Evolutionary conservation across 495 filamentous ascomycete genomes (phyloP).

Genomic region (Ascodesmis nigricans): DNA sequence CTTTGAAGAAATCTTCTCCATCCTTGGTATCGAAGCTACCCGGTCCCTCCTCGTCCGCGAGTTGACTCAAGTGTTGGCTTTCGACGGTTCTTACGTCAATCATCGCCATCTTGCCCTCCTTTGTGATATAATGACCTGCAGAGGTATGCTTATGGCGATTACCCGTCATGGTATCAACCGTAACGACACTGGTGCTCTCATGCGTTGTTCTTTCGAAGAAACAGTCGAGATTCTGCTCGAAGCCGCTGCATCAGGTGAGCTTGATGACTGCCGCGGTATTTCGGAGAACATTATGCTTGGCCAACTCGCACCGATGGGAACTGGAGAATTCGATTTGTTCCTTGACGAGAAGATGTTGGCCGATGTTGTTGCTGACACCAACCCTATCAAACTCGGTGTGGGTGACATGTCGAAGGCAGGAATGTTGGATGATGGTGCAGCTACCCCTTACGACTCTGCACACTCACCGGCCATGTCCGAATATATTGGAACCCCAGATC

Average conservation of each 20-base stretch:
- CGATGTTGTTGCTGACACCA: constrained; percentile 79
- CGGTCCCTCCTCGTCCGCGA: constrained; percentile 68
- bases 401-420: constrained; percentile 51
- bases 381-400: constrained; percentile 38
- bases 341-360: constrained; percentile 88
- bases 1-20: constrained; percentile 75
- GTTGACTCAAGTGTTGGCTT: constrained; percentile 72
- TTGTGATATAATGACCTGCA: constrained; percentile 93
- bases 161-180: constrained; percentile 98
- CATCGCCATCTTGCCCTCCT: constrained; percentile 91
- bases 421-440: constrained; percentile 58
- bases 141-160: constrained; percentile 80
- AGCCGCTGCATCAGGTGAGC: constrained; percentile 75
- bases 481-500: constrained; percentile 53
- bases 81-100: constrained; percentile 98
- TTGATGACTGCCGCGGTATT: constrained; percentile 92
- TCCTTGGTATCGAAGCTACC: constrained; percentile 91
- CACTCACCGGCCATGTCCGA: constrained; percentile 73
- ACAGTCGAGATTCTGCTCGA: constrained; percentile 96
- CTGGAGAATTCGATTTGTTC: constrained; percentile 78
- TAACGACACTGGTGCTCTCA: constrained; percentile 88
- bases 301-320: constrained; percentile 88
- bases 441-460: constrained; percentile 82
- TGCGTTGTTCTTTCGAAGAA: constrained; percentile 99
- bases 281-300: constrained; percentile 98